phyloP scores from a whole-genome alignment of 768 basidiomycete species.

The Phaffia australis region DNA sequence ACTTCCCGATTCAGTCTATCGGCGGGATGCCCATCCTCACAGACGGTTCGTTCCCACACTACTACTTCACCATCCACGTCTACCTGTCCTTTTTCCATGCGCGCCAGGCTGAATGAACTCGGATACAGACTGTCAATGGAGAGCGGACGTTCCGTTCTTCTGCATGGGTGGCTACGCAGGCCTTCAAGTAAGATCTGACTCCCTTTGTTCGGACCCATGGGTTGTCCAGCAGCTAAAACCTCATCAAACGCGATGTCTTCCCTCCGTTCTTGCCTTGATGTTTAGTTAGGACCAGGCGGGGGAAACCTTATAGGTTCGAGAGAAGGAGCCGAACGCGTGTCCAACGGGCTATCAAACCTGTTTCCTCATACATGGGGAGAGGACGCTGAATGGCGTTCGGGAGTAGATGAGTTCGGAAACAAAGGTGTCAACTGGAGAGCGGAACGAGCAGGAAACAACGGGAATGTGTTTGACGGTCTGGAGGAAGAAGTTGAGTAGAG shows the following conservation, averaged over 20 bases:
- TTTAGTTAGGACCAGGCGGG: constrained; percentile 5
- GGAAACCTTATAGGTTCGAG: constrained; percentile 13
- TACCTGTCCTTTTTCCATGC: background rate
- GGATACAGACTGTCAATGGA: constrained; percentile 9
- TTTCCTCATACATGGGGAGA: constrained; percentile 13
- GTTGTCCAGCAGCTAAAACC: too few relatives aligned
- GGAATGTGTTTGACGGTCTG: constrained; percentile 3
- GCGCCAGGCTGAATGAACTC: too few relatives aligned
- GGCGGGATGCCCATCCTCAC: constrained; percentile 13
- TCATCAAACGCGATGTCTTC: background rate
- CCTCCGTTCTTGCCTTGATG: background rate
- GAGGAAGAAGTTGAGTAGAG: background rate
- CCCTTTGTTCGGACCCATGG: too few relatives aligned
- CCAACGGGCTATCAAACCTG: constrained; percentile 4
- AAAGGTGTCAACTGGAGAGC: background rate
- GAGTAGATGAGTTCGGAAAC: background rate
- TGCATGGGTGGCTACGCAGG: constrained; percentile 16
- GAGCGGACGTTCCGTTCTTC: constrained; percentile 1
- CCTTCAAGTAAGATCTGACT: background rate
- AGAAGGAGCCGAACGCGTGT: constrained; percentile 9
- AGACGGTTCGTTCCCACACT: constrained; percentile 2
- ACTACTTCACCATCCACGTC: background rate
- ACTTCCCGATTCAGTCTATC: constrained; percentile 26
- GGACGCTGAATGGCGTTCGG: constrained; percentile 10
- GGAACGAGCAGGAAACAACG: constrained; percentile 3